A percentile compares a stretch with the other conserved stretches of the same genome.
These are phyloP conservation scores for Coniosporium apollinis DNA, from an alignment of 495 filamentous ascomycete genomes.

Conservation along the genomic window DNA sequence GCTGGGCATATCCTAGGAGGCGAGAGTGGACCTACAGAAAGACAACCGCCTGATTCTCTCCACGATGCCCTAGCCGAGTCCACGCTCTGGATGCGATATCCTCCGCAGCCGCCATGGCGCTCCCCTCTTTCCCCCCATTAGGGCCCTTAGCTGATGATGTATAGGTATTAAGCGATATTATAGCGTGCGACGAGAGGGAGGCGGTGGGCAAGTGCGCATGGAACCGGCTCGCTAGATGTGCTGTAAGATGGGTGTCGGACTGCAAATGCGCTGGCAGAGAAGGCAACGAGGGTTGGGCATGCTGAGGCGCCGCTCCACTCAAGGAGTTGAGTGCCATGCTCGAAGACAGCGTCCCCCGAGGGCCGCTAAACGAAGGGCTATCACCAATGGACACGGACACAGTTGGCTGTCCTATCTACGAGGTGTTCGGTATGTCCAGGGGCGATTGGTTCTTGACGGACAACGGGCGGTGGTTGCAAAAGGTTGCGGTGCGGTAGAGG, in stretches of 20 bases:
- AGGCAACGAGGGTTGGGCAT: slow-evolving; percentile 80
- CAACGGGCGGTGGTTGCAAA: too few relatives aligned
- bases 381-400: slow-evolving; percentile 6
- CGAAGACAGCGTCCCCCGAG: slow-evolving; percentile 15
- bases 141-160: slow-evolving; percentile 69
- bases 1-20: too few relatives aligned
- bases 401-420: too few relatives aligned
- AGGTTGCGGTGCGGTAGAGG: too few relatives aligned
- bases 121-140: slow-evolving; percentile 77
- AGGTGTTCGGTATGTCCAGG: too few relatives aligned
- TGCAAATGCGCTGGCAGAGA: slow-evolving; percentile 80
- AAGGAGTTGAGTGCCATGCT: slow-evolving; percentile 18
- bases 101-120: slow-evolving; percentile 73
- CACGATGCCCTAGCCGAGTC: slow-evolving; percentile 69
- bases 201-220: slow-evolving; percentile 79
- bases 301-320: slow-evolving; percentile 27
- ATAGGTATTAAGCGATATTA: slow-evolving; percentile 86
- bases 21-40: slow-evolving; percentile 74
- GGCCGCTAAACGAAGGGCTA: slow-evolving; percentile 13
- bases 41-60: slow-evolving; percentile 80
- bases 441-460: too few relatives aligned
- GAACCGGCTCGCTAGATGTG: slow-evolving; percentile 89
- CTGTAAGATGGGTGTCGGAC: slow-evolving; percentile 89
- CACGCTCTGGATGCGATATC: slow-evolving; percentile 74
- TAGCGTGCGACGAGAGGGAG: slow-evolving; percentile 72